Percentiles rank a stretch among this genome's conserved stretches.
These are phyloP conservation scores for Hemileccinum rubropunctum DNA, from an alignment of 768 basidiomycete genomes.

Conservation along the genomic window DNA sequence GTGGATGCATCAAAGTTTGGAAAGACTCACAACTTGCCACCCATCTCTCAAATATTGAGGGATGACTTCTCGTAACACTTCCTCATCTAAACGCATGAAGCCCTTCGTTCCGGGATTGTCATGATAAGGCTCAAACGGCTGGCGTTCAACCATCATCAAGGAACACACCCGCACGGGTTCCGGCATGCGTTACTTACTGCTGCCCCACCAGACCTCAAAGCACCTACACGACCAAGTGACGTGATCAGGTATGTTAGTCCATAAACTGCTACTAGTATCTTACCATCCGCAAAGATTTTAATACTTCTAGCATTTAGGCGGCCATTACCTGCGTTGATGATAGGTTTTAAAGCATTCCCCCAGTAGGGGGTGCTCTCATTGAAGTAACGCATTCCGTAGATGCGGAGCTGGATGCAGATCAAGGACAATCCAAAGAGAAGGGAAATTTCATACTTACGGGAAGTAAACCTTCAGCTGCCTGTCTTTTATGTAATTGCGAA, in stretches of 20 bases:
- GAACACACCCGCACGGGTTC: not conserved
- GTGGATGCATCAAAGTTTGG: not conserved
- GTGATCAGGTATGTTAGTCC: not conserved
- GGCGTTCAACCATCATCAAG: not conserved
- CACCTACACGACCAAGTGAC: slow-evolving; percentile 49
- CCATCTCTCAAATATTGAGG: slow-evolving; percentile 71
- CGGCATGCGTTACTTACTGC: slow-evolving; percentile 48
- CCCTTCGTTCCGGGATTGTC: slow-evolving; percentile 76
- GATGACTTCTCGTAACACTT: slow-evolving; percentile 60
- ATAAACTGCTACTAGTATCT: not conserved
- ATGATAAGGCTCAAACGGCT: slow-evolving; percentile 80
- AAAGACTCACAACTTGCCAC: slow-evolving; percentile 81
- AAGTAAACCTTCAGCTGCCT: too few species aligned
- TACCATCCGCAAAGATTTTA: slow-evolving; percentile 70
- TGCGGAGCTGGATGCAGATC: too few species aligned
- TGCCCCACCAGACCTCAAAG: slow-evolving; percentile 86
- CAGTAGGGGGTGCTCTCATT: too few species aligned
- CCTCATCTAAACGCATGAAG: slow-evolving; percentile 68
- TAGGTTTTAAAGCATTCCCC: too few species aligned
- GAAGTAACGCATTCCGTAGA: too few species aligned
- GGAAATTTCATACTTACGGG: too few species aligned
- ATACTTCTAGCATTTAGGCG: slow-evolving; percentile 58
- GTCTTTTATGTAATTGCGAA: too few species aligned
- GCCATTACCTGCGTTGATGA: too few species aligned
- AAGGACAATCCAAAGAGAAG: too few species aligned